Base-by-base conservation (phyloP, 495 filamentous ascomycete species). In the Daldinia childiae region DNA sequence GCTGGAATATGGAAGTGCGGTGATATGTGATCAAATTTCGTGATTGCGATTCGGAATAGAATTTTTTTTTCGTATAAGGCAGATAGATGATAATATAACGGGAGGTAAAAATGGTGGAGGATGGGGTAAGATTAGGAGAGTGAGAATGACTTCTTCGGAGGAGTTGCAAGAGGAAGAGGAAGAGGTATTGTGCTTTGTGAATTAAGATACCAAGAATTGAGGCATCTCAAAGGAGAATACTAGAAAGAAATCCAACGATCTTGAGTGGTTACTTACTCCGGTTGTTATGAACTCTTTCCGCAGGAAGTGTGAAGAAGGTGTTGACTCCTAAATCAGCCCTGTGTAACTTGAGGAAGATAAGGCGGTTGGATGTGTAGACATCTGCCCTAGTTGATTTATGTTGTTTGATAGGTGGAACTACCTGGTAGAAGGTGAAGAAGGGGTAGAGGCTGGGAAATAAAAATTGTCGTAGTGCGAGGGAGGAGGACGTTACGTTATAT, bases 201-300 rank as follows among this genome's bases (percentile, higher is more conserved):
- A 24, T 24, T 5, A 24, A 48, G 26, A 57, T 17, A 6, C 19
- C 30, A n/a, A 2, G 17, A 36, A 57, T 21, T 36, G 54, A 36
- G 30, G 19, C 19, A 5, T 19, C 4, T 34, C 14, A 36, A 57
- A 34, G 7, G n/a, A 17, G 26, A 19, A 34, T 17, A 6, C 4
- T 21, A 15, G 7, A 57, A 36, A 57, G 1, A 15, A 57, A 57
- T 26, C 29, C 17, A 19, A 17, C 29, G 54, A 57, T 57, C 24
- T 6, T 39, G 26, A 64, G 55, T 52, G 43, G 67, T 29, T 26
- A 65, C 67, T 70, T 56, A 70, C 68, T 39, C 34, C 30, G 5
- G 43, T n/a, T 50, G 29, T 7, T 21, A 15, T 48, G 39, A 17
- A 64, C 52, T 65, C 68, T 65, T 70, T 64, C 61, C 48, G 19